Percentiles rank a stretch among this genome's conserved stretches.
Evolutionary conservation across 371 early-diverging fungal species (phyloP).

Genomic region (Zychaea mexicana): DNA sequence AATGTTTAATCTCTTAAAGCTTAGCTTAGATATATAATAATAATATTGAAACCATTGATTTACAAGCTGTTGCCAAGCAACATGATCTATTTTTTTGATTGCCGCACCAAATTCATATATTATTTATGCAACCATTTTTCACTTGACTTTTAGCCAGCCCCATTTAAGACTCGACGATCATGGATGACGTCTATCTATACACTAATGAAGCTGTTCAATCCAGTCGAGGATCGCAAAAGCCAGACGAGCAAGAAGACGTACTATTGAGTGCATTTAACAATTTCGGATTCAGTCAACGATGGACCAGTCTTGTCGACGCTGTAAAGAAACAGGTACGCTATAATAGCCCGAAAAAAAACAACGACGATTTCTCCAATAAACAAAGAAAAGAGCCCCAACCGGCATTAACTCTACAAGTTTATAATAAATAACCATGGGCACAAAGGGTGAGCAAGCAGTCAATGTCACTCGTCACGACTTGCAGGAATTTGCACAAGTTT

Average conservation of each 20-base stretch:
- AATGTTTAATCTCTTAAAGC: too few species aligned
- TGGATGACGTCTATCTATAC: conserved; percentile 43
- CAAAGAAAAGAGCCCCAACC: not conserved
- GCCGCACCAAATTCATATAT: too few species aligned
- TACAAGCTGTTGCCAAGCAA: not conserved
- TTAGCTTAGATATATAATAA: not conserved
- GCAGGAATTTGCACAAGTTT: conserved; percentile 46
- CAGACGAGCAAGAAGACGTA: conserved; percentile 31
- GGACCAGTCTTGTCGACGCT: conserved; percentile 37
- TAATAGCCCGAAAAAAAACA: not conserved
- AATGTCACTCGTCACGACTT: conserved; percentile 49
- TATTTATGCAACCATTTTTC: not conserved
- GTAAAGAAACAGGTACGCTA: conserved; percentile 44
- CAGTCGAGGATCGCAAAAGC: conserved; percentile 7
- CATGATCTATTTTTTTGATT: too few species aligned
- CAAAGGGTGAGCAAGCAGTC: conserved; percentile 47
- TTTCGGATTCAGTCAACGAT: conserved; percentile 46
- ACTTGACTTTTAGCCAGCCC: not conserved
- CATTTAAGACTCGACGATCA: not conserved
- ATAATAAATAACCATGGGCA: not conserved
- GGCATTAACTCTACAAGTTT: not conserved
- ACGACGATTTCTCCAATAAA: not conserved
- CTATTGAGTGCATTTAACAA: conserved; percentile 45
- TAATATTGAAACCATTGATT: not conserved
- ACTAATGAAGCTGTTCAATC: conserved; percentile 40